Percentiles rank a stretch among this genome's conserved stretches.
These are phyloP conservation scores for Apophysomyces trapeziformis DNA, from an alignment of 371 early-diverging fungal species.

Conservation along the genomic window DNA sequence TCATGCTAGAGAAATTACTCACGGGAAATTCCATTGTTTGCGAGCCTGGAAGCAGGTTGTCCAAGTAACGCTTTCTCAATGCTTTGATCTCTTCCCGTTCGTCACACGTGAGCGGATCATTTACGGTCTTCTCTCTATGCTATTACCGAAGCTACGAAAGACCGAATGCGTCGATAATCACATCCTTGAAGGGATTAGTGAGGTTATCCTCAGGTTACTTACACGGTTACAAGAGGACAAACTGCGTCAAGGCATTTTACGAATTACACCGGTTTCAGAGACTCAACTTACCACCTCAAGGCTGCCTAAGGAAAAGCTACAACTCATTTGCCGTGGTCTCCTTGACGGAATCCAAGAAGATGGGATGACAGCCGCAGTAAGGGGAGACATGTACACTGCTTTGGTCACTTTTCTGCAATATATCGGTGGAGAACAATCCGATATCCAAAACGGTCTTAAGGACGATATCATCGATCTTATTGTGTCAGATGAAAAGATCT, in stretches of 20 bases:
- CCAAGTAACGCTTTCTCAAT: slow-evolving; percentile 68
- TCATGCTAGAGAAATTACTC: slow-evolving; percentile 63
- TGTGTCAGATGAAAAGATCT: slow-evolving; percentile 60
- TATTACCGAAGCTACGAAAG: slow-evolving; percentile 61
- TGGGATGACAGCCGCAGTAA: slow-evolving; percentile 63
- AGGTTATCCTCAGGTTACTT: slow-evolving; percentile 61
- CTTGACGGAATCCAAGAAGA: slow-evolving; percentile 67
- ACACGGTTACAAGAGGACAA: slow-evolving; percentile 40
- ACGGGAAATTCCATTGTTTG: slow-evolving; percentile 65
- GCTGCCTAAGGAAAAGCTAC: slow-evolving; percentile 59
- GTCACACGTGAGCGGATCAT: slow-evolving; percentile 65
- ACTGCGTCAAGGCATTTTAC: slow-evolving; percentile 38
- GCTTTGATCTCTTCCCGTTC: slow-evolving; percentile 64
- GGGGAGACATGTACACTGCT: slow-evolving; percentile 86
- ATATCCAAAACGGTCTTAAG: slow-evolving; percentile 15
- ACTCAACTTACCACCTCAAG: slow-evolving; percentile 33
- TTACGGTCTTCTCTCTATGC: slow-evolving; percentile 61
- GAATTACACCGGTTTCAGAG: slow-evolving; percentile 27
- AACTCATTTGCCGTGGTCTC: slow-evolving; percentile 66
- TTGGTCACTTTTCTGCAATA: slow-evolving; percentile 75
- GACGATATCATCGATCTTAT: slow-evolving; percentile 41
- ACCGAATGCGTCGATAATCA: slow-evolving; percentile 31
- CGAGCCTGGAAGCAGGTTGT: slow-evolving; percentile 84
- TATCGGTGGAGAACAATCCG: slow-evolving; percentile 26
- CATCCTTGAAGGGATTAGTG: slow-evolving; percentile 64